Base-by-base conservation (phyloP, 441 rosid species). In the Melastoma candidum region DNA sequence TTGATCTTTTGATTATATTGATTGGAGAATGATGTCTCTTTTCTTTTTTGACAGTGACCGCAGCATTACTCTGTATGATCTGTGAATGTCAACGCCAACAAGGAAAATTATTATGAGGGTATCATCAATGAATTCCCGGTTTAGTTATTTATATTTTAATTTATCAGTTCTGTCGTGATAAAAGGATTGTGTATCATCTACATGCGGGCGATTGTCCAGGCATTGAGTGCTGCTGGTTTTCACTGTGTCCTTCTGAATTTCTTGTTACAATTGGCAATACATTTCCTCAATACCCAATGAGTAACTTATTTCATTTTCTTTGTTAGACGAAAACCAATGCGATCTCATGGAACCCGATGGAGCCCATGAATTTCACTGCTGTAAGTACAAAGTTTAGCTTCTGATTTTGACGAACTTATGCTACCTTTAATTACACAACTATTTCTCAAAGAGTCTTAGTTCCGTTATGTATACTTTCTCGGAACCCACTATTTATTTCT, bases 261-360 rank as follows among this genome's bases (percentile, higher is more conserved):
- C 4, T 43, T 43, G 3, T 25, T 55, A 13, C 11, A 3, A 0
- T 3, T 22, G 29, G 22, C 22, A 17, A 17, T 17, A 17, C 22
- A 17, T 17, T 17, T 17, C 22, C 22, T 36, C 41, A 36, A 36
- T 0, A 45, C 7, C 12, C 26, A 36, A 44, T 56, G 4, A 25
- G 41, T 51, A 44, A 13, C 49, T 7, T 12, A 46, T 50, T 25
- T 58, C 50, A 68, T 44, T 57, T 71, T 57, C 29, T 66, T 59
- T 70, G 71, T 52, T 87, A 87, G 97, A 93, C 97, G 44, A 93
- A 74, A 78, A 75, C 83, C 32, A 93, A 93, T 71, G 81, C 96
- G 57, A 82, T 93, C 56, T 76, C 95, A 51, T 93, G 99, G 97
- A 93, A 93, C 58, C 99, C 99, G 8, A 87, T 78, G 97, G 96